Percentiles rank a stretch among this genome's conserved stretches.
Conservation (phyloP, 2,329 filamentous ascomycete genomes). For the Penicillium corylophilum region DNA sequence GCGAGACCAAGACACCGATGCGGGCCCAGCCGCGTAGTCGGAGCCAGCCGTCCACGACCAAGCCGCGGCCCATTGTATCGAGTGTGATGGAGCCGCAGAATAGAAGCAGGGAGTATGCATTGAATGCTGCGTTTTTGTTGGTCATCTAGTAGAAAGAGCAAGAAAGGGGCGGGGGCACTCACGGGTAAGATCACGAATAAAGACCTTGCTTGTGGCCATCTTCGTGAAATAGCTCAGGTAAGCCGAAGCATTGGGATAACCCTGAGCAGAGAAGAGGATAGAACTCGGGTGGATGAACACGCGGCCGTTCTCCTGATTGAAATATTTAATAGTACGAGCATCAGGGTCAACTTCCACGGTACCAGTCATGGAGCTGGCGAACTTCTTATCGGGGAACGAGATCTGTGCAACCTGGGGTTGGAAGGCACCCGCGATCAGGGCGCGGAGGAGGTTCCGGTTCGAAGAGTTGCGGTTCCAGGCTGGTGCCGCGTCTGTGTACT, state of each 20-base stretch:
- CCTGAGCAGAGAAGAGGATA: constrained; percentile 78
- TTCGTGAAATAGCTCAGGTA: constrained; percentile 91
- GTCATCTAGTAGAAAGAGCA: constrained; percentile 2
- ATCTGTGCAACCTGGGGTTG: constrained; percentile 88
- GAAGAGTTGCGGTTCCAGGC: constrained; percentile 33
- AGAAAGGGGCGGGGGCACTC: constrained; percentile 41
- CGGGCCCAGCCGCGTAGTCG: constrained; percentile 85
- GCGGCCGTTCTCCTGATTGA: constrained; percentile 77
- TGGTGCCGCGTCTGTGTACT: constrained; percentile 39
- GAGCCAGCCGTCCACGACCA: constrained; percentile 92
- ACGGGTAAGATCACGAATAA: constrained; percentile 87
- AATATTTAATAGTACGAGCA: constrained; percentile 88
- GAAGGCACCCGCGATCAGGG: constrained; percentile 71
- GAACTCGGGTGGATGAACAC: constrained; percentile 93
- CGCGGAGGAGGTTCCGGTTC: constrained; percentile 60
- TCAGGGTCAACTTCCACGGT: constrained; percentile 92
- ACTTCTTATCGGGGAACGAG: constrained; percentile 93
- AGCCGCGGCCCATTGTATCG: constrained; percentile 80
- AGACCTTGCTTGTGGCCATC: constrained; percentile 88
- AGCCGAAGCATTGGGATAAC: constrained; percentile 69
- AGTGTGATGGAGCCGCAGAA: constrained; percentile 83
- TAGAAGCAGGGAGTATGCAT: constrained; percentile 81
- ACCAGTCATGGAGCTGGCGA: constrained; percentile 79
- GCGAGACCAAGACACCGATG: constrained; percentile 83
- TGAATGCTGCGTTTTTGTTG: too few relatives aligned